Conservation (phyloP, 371 early-diverging fungal genomes). For the Lichtheimia hyalospora region DNA sequence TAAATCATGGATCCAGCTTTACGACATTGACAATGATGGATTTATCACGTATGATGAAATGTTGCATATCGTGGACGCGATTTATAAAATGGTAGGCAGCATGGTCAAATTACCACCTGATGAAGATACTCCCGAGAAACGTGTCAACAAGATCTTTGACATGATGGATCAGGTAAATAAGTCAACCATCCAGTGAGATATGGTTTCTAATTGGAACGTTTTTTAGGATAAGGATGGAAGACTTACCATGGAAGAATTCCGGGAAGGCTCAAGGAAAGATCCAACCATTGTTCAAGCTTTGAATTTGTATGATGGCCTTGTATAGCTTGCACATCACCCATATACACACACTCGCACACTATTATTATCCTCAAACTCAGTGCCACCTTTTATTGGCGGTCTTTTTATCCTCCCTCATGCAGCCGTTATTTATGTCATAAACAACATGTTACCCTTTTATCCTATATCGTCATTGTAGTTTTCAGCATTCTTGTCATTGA, state of each 20-base stretch:
- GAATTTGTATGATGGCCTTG: slow-evolving; percentile 83
- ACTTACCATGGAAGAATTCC: slow-evolving; percentile 84
- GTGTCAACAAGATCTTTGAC: slow-evolving; percentile 88
- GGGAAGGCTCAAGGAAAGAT: slow-evolving; percentile 86
- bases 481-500: too few relatives aligned
- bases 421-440: too few relatives aligned
- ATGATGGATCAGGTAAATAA: slow-evolving; percentile 86
- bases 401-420: too few relatives aligned
- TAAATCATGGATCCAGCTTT: slow-evolving; percentile 40
- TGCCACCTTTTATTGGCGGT: too few relatives aligned
- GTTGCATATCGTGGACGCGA: slow-evolving; percentile 87
- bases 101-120: slow-evolving; percentile 90
- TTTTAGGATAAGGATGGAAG: slow-evolving; percentile 72
- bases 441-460: too few relatives aligned
- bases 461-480: too few relatives aligned
- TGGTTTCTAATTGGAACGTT: not conserved
- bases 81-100: slow-evolving; percentile 93
- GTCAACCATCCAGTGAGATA: too few relatives aligned
- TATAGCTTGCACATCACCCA: slow-evolving; percentile 33
- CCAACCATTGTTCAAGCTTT: slow-evolving; percentile 89
- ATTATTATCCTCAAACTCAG: too few relatives aligned
- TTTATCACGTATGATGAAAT: slow-evolving; percentile 88
- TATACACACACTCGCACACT: too few relatives aligned
- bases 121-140: slow-evolving; percentile 90
- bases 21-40: slow-evolving; percentile 92